These are phyloP conservation scores for Phytophthora uliginosa DNA, from an alignment of 352 stramenopile genomes.

Conservation along the genomic window DNA sequence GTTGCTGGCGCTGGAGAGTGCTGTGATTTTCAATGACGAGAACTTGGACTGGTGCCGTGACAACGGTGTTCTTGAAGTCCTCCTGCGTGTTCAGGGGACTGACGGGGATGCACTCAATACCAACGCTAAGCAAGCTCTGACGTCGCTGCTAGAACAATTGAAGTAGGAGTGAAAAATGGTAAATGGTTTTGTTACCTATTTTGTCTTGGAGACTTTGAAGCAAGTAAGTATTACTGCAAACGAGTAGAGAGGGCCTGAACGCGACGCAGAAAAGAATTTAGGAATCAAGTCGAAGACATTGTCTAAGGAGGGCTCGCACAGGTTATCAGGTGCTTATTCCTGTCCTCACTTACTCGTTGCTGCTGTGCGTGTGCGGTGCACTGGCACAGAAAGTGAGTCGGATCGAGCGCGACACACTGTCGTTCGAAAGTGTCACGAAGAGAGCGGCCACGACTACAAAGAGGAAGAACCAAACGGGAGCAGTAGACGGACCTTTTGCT, in stretches of 20 bases:
- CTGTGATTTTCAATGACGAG: conserved; percentile 51
- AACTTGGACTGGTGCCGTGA: conserved; percentile 61
- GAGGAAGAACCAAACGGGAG: conserved; percentile 64
- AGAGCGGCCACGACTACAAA: conserved; percentile 58
- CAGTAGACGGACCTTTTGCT: conserved; percentile 37
- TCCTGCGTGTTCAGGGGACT: conserved; percentile 55
- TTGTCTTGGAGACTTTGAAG: conserved; percentile 8
- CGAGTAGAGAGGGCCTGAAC: not conserved
- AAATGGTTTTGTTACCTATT: conserved; percentile 18
- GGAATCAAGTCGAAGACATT: conserved; percentile 11
- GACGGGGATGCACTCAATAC: conserved; percentile 62
- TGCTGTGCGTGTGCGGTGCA: conserved; percentile 34
- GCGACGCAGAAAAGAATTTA: conserved; percentile 20
- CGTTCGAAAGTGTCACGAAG: conserved; percentile 78
- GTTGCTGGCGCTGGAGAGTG: conserved; percentile 72
- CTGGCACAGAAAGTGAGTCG: conserved; percentile 37
- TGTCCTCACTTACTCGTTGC: conserved; percentile 31
- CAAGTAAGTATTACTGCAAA: conserved; percentile 1
- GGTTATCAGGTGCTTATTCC: not conserved
- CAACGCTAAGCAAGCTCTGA: conserved; percentile 62
- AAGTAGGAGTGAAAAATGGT: conserved; percentile 25
- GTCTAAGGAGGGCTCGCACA: conserved; percentile 6
- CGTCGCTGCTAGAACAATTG: conserved; percentile 58
- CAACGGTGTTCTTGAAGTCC: conserved; percentile 47
- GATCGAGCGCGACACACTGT: conserved; percentile 64